Base-by-base conservation (phyloP, 2,329 filamentous ascomycete species). In the Xylaria sp. region DNA sequence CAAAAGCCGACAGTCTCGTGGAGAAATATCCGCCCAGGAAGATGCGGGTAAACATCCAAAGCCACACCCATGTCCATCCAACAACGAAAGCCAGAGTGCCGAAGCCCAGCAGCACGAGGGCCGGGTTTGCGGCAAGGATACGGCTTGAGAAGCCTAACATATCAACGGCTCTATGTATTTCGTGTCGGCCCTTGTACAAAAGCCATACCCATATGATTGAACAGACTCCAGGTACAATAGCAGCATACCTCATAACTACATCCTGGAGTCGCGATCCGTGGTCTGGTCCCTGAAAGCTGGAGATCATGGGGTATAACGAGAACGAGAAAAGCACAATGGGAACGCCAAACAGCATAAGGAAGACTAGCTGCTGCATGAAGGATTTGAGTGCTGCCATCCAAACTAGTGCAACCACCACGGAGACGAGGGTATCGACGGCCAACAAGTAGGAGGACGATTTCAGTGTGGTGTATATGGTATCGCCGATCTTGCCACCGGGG, bases 41-140 rank as follows among this genome's bases (percentile, higher is more conserved):
- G 67, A 98, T 91, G 54, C 94, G 89, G 8, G 94, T 95, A 81
- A 99, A 98, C 94, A 99, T 98, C 75, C 90, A 90, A 74, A 98
- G 89, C 96, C 96, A 99, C 7, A 92, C 81, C 96, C 96, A 99
- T 0, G 94, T 98, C 92, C 94, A 98, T 15, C 89, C 83, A 10
- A 98, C 92, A 52, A 97, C 91, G 31, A 90, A 84, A 7, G 84
- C 87, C 15, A 98, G 86, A 25, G 91, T 92, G 12, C 86, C 89
- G 76, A 98, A 91, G 2, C 96, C 96, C n/a, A 98, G 88, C 1
- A 92, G 79, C 41, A 98, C 86, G 23, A 99, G 86, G 1, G 92
- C 93, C 10, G 94, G 90, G 76, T 97, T 97, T 44, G 94, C 92
- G 7, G 91, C 89, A 18, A 99, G 84, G 68, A 99, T 97, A 65